Percentiles rank a stretch among this genome's conserved stretches.
Evolutionary conservation across 768 basidiomycete species (phyloP).

Genomic region (Grammothele lineata): DNA sequence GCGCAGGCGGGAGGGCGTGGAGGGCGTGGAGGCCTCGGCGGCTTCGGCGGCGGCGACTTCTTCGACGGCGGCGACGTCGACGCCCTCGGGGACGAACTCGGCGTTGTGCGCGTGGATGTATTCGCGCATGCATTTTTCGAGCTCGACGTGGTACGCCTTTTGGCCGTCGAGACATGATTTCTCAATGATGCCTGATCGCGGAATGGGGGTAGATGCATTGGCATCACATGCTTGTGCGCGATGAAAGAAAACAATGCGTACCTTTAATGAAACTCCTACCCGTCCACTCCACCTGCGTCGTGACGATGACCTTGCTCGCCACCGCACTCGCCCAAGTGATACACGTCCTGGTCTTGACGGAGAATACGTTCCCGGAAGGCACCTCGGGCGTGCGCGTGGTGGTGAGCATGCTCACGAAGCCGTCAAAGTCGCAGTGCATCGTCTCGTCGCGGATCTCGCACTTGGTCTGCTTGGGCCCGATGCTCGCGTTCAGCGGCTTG

Average conservation of each 20-base stretch:
- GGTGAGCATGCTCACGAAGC: constrained; percentile 78
- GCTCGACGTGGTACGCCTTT: constrained; percentile 76
- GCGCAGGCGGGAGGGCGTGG: constrained; percentile 4
- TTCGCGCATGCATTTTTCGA: constrained; percentile 78
- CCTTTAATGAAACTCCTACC: constrained; percentile 96
- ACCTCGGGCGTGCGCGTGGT: constrained; percentile 94
- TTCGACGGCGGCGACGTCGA: constrained; percentile 55
- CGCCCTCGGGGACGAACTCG: constrained; percentile 85
- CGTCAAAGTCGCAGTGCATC: constrained; percentile 74
- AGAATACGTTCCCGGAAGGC: constrained; percentile 88
- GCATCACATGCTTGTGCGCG: neutral
- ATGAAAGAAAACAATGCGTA: constrained; percentile 28
- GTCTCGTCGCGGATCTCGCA: constrained; percentile 92
- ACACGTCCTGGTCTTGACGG: constrained; percentile 92
- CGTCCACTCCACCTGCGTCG: constrained; percentile 93
- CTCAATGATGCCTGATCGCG: constrained; percentile 82
- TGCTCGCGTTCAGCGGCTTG: constrained; percentile 81
- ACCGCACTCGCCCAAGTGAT: constrained; percentile 88
- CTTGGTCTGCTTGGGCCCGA: constrained; percentile 94
- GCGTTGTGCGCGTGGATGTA: constrained; percentile 88
- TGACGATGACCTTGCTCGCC: constrained; percentile 77
- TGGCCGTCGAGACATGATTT: constrained; percentile 89
- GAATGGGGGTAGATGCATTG: too few species aligned
- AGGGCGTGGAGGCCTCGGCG: constrained; percentile 18
- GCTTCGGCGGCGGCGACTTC: constrained; percentile 35